Base-by-base conservation (phyloP, 495 filamentous ascomycete species). In the Aspergillus wentii region DNA sequence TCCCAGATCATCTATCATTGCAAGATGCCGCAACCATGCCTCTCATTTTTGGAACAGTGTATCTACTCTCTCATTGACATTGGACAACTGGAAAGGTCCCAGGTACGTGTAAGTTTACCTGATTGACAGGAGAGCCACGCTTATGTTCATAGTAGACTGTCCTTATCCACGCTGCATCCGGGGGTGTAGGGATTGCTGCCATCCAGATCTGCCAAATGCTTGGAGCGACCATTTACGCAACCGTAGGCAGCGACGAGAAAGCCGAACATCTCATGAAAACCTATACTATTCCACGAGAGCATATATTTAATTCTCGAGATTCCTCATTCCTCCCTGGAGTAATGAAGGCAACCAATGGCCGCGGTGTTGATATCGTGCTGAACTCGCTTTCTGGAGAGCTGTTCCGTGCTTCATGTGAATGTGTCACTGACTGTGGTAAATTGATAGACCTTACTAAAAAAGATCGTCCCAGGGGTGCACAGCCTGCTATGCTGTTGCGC, bases 121-220 rank as follows among this genome's bases (percentile, higher is more conserved):
- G n/a, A n/a, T n/a, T n/a, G n/a, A n/a, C n/a, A n/a, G n/a, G n/a
- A n/a, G n/a, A n/a, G n/a, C n/a, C n/a, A n/a, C n/a, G n/a, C n/a
- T n/a, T n/a, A n/a, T n/a, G n/a, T 22, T 30, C 35, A 13, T 62
- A 55, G 20, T 44, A 75, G 33, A 51, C 49, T 0, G 44, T 80
- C 1, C 51, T 80, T 5, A 78, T 80, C 34, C 75, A 79, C 16
- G 59, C 63, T 0, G 72, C 66, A 5, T 54, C 71, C 8, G 59
- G 65, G 0, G 67, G 65, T 29, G 52, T 71, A 8, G 74, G 75
- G 0, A 61, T 77, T 27, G 62, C 69, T 0, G 65, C 63, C 0
- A 64, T 79, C 26, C 65, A 71, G 29, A 41, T 71, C 1, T 63
- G 67, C 4, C 54, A 59, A 18, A 28, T 41, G 8, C 27, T 61